A percentile compares a stretch with the other conserved stretches of the same genome.
Conservation (phyloP, 495 filamentous ascomycete species). For the Tuber indicum region DNA sequence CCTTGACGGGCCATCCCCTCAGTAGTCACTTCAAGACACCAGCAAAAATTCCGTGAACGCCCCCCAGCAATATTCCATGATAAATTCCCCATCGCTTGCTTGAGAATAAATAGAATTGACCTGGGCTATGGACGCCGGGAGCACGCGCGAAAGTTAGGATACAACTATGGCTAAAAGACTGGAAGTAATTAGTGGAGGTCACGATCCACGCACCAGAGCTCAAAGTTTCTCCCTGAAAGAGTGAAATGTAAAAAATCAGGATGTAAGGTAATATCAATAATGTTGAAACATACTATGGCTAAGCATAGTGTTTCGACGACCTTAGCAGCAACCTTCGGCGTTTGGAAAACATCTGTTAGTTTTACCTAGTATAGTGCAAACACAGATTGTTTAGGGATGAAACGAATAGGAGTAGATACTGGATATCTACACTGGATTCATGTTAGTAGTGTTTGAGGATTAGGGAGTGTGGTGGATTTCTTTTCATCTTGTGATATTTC, state of each 20-base stretch:
- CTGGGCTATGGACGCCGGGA: not conserved
- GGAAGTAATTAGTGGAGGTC: not conserved
- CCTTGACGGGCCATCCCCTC: not conserved
- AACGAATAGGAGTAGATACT: too few relatives aligned
- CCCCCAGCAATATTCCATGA: not conserved
- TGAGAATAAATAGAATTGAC: not conserved
- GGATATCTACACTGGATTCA: too few relatives aligned
- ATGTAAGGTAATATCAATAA: not conserved
- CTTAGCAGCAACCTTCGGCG: too few relatives aligned
- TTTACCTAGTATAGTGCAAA: too few relatives aligned
- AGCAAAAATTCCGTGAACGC: not conserved
- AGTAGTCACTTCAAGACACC: not conserved
- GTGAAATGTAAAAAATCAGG: not conserved
- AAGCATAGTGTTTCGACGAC: too few relatives aligned
- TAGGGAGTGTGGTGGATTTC: too few relatives aligned
- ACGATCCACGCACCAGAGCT: not conserved
- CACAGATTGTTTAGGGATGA: too few relatives aligned
- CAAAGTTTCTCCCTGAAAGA: not conserved
- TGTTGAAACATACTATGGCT: too few relatives aligned
- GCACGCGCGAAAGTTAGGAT: not conserved
- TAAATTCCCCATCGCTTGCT: not conserved
- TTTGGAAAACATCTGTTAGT: too few relatives aligned
- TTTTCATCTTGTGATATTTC: too few relatives aligned
- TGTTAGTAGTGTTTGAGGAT: too few relatives aligned
- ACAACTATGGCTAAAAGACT: not conserved